Conservation (phyloP, 768 basidiomycete genomes). For the Pulveroboletus ravenelii region DNA sequence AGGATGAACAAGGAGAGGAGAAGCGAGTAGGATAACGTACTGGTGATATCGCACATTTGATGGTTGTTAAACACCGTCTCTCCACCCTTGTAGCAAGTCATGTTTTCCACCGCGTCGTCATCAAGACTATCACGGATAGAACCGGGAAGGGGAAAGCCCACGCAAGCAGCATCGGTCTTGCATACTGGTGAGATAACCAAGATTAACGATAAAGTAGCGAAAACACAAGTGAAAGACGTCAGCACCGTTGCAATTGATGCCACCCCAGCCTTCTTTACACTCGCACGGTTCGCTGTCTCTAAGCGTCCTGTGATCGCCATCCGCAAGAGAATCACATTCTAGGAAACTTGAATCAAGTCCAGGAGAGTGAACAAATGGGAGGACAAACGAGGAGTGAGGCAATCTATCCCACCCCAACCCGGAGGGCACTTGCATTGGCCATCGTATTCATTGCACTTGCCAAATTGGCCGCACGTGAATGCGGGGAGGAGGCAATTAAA, state of each 20-base stretch:
- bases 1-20: neutral
- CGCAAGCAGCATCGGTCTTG: constrained; percentile 73
- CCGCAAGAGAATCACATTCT: constrained; percentile 95
- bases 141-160: constrained; percentile 65
- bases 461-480: constrained; percentile 91
- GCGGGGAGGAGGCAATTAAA: constrained; percentile 95
- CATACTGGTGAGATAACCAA: constrained; percentile 58
- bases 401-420: constrained; percentile 98
- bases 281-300: constrained; percentile 76
- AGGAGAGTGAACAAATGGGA: constrained; percentile 1
- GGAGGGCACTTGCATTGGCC: constrained; percentile 96
- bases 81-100: constrained; percentile 94
- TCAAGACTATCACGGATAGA: constrained; percentile 35
- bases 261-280: constrained; percentile 93
- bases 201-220: neutral
- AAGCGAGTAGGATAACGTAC: constrained; percentile 42
- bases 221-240: neutral
- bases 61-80: constrained; percentile 92
- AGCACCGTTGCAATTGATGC: constrained; percentile 96
- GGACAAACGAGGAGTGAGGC: constrained; percentile 80
- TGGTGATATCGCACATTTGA: constrained; percentile 98
- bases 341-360: neutral
- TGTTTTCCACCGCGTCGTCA: constrained; percentile 47
- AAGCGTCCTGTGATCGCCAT: constrained; percentile 79
- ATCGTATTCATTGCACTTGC: constrained; percentile 84